Evolutionary conservation across 1,284 basidiomycete species (phyloP).

Genomic region (Lentinula novae-zelandiae): DNA sequence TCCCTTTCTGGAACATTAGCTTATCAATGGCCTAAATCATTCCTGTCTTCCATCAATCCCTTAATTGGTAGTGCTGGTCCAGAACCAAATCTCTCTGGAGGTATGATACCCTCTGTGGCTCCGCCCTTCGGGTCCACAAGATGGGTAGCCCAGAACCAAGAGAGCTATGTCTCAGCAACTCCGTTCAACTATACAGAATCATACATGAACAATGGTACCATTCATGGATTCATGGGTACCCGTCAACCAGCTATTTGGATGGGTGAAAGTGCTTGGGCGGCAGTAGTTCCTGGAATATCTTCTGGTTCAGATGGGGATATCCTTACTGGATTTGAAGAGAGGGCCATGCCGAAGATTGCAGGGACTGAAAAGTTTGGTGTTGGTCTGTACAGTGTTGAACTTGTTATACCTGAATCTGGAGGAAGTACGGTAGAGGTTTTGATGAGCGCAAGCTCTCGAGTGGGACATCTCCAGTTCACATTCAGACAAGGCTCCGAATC

Average conservation of each 20-base stretch:
- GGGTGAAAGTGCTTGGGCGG: slow-evolving; percentile 74
- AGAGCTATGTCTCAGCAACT: slow-evolving; percentile 73
- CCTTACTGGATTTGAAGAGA: slow-evolving; percentile 50
- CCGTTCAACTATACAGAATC: slow-evolving; percentile 72
- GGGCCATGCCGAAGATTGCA: slow-evolving; percentile 58
- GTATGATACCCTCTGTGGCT: slow-evolving; percentile 34
- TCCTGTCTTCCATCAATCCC: slow-evolving; percentile 14
- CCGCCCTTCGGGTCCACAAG: slow-evolving; percentile 83
- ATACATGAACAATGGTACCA: slow-evolving; percentile 24
- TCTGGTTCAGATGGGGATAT: slow-evolving; percentile 29
- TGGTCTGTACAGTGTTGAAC: slow-evolving; percentile 62
- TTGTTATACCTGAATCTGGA: slow-evolving; percentile 41
- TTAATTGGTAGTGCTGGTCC: slow-evolving; percentile 72
- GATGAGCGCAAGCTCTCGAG: slow-evolving; percentile 73
- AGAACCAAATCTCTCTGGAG: slow-evolving; percentile 66
- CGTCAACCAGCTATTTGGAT: slow-evolving; percentile 92
- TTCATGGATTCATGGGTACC: slow-evolving; percentile 77
- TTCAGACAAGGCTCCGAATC: slow-evolving; percentile 39
- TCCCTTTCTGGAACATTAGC: slow-evolving; percentile 26
- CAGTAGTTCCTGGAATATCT: slow-evolving; percentile 56
- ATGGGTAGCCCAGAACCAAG: slow-evolving; percentile 71
- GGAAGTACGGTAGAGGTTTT: slow-evolving; percentile 56
- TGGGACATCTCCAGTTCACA: slow-evolving; percentile 74
- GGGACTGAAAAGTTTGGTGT: slow-evolving; percentile 57
- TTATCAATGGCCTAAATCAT: slow-evolving; percentile 3